Conservation (phyloP, 2,329 filamentous ascomycete genomes). For the Alternaria alternata region DNA sequence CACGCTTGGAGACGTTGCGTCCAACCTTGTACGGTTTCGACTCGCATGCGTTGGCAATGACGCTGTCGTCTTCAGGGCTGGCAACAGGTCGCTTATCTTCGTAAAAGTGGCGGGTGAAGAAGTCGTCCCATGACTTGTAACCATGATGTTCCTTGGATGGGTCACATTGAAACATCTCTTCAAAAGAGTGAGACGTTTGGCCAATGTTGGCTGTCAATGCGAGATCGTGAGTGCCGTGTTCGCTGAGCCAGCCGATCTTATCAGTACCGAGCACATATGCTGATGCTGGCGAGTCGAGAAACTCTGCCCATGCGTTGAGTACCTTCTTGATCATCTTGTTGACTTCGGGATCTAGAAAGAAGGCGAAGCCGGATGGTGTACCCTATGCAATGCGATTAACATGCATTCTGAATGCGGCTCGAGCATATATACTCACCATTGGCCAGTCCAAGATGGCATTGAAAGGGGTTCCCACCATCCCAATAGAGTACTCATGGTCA, state of each 20-base stretch:
- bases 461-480: slow-evolving; percentile 64
- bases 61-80: slow-evolving; percentile 60
- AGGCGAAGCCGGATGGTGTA: slow-evolving; percentile 58
- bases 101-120: slow-evolving; percentile 69
- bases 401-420: slow-evolving; percentile 19
- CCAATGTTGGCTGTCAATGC: slow-evolving; percentile 28
- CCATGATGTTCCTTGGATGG: slow-evolving; percentile 63
- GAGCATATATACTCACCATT: slow-evolving; percentile 54
- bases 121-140: slow-evolving; percentile 74
- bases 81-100: slow-evolving; percentile 66
- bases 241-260: slow-evolving; percentile 53
- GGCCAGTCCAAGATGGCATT: slow-evolving; percentile 67
- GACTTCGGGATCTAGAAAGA: slow-evolving; percentile 50
- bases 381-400: background rate
- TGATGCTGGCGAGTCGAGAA: slow-evolving; percentile 43
- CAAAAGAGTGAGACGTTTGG: slow-evolving; percentile 55
- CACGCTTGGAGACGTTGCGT: slow-evolving; percentile 62
- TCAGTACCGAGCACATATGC: slow-evolving; percentile 49
- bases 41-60: slow-evolving; percentile 72
- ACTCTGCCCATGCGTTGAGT: slow-evolving; percentile 59
- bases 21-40: slow-evolving; percentile 65
- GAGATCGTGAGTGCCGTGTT: slow-evolving; percentile 48
- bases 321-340: slow-evolving; percentile 62
- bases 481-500: slow-evolving; percentile 46
- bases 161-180: slow-evolving; percentile 70